phyloP scores from a whole-genome alignment of 768 basidiomycete genomes.

The Lentinula sp. region DNA sequence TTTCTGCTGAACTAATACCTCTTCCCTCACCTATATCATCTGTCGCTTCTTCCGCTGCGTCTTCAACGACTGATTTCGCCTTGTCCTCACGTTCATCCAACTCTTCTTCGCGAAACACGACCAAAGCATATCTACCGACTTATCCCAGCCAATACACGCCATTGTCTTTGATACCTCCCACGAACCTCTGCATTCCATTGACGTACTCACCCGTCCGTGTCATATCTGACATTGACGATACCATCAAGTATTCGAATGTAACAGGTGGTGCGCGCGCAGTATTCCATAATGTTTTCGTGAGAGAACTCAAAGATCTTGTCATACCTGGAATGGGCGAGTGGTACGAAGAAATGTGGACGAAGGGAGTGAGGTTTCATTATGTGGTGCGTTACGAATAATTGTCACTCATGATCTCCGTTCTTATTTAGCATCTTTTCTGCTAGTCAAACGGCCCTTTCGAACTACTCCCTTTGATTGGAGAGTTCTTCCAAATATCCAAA shows the following conservation, averaged over 20 bases:
- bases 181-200: conserved; percentile 37
- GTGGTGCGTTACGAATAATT: conserved; percentile 50
- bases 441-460: conserved; percentile 90
- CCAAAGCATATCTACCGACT: background rate
- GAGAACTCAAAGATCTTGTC: conserved; percentile 68
- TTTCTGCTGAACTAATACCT: conserved; percentile 43
- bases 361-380: conserved; percentile 81
- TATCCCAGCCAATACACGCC: background rate
- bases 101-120: background rate
- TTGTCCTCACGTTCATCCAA: background rate
- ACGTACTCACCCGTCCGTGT: conserved; percentile 65
- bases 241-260: conserved; percentile 79
- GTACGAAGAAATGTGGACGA: conserved; percentile 62
- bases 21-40: conserved; percentile 26
- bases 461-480: conserved; percentile 68
- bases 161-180: background rate
- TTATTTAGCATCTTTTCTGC: background rate
- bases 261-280: conserved; percentile 71
- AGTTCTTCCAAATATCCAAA: conserved; percentile 66
- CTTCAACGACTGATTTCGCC: conserved; percentile 5
- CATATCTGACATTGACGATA: conserved; percentile 94
- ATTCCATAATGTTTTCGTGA: conserved; percentile 90
- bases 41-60: conserved; percentile 4
- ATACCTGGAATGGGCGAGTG: conserved; percentile 82
- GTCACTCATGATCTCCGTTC: background rate